Evolutionary conservation across 441 rosid genomes (phyloP), one percentile per base, ranked within the genome.

Genomic region (Hypseocharis bilobata): DNA sequence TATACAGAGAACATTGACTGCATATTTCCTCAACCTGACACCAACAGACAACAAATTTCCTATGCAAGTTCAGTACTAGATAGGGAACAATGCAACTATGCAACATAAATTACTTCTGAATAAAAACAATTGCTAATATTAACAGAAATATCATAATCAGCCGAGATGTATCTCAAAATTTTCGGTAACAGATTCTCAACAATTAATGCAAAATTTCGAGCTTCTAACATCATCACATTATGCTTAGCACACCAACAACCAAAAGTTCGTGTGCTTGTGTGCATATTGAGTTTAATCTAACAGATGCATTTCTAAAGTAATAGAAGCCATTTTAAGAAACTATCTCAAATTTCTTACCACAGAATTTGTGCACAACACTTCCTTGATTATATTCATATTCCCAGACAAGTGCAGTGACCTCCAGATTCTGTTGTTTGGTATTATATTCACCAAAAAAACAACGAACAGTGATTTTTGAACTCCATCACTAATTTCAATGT

Each of bases 401-500:
- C 58, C 16, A 52, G 29, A 23, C n/a, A 52, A 52, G 29, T 52
- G 58, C 58, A 52, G n/a, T 10, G 58, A 23, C 58, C 58, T 52
- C 58, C 58, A 52, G 29, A 52, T 52, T 25, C 58, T 52, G 58
- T 23, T 52, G 29, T 25, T 25, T 52, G 58, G 58, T 25, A 16
- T 52, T 23, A 52, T 52, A 52, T 52, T 52, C 29, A 11, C 28
- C 22, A 52, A 29, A 52, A 8, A 52, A 52, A 52, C 58, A 52
- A 52, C 58, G 4, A 22, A 52, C 16, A 23, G n/a, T 52, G 58
- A 16, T 13, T 52, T 23, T 10, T 23, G 29, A 11, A 22, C 11
- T n/a, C 57, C 11, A 20, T 51, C 57, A 20, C 28, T 27, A 51
- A 51, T 22, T 10, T 19, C 49, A 42, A 51, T 22, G 25, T 52